phyloP scores from a whole-genome alignment of 179 eudicot species.

The Silene noctiflora region DNA sequence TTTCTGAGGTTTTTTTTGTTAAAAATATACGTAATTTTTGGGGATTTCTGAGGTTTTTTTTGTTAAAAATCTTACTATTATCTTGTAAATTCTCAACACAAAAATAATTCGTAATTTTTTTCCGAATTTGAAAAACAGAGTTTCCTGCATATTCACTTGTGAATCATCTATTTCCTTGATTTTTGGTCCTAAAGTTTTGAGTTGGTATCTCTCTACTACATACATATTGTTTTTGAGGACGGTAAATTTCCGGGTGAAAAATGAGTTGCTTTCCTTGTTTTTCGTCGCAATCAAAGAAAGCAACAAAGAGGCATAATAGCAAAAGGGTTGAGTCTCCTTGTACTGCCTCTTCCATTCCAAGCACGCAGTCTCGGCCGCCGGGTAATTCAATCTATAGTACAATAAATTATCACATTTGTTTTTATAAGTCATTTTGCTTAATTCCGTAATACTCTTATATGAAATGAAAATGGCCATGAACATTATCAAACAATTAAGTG shows the following conservation, averaged over 20 bases:
- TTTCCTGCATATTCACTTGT: background rate
- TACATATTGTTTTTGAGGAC: background rate
- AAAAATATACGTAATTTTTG: no score
- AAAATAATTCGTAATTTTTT: background rate
- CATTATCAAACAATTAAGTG: no score
- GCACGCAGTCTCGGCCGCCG: conserved; percentile 21
- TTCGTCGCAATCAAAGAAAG: conserved; percentile 55
- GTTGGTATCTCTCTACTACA: background rate
- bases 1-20: background rate
- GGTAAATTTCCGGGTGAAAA: background rate
- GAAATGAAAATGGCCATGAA: background rate
- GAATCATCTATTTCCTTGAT: no score
- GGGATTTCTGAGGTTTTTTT: background rate
- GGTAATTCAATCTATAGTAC: conserved; percentile 31
- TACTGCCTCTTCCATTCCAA: conserved; percentile 27
- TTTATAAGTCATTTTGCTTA: background rate
- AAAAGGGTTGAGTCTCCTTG: conserved; percentile 26
- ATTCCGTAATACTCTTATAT: background rate
- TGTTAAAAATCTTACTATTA: background rate
- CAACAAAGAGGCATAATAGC: conserved; percentile 37
- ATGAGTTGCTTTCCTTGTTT: conserved; percentile 88
- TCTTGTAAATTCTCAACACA: conserved; percentile 6
- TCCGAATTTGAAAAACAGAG: background rate
- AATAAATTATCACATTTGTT: no score
- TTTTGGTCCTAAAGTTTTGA: no score